Percentiles rank a stretch among this genome's conserved stretches.
These are phyloP conservation scores for Colletotrichum eremochloae DNA, from an alignment of 2,329 filamentous ascomycete species.

Conservation along the genomic window DNA sequence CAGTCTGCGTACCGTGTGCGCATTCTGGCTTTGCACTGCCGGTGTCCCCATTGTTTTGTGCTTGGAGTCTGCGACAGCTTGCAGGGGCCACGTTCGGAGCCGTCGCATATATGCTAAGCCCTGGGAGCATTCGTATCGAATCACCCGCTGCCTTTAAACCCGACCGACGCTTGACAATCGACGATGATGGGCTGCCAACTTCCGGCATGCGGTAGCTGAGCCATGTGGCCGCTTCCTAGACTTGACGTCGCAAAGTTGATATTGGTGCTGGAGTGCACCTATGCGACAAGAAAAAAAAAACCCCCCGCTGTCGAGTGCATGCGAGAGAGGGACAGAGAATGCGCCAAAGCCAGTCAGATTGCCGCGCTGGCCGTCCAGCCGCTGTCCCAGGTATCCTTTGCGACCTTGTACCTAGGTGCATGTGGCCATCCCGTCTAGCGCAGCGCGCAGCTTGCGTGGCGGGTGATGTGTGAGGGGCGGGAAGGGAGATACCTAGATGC, in stretches of 20 bases:
- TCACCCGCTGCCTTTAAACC: background rate
- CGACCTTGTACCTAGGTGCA: conserved; percentile 16
- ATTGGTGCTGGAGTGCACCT: conserved; percentile 13
- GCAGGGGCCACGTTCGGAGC: conserved; percentile 29
- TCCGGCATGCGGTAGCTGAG: conserved; percentile 20
- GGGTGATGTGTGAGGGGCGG: conserved; percentile 45
- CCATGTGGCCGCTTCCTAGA: conserved; percentile 23
- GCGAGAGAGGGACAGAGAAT: conserved; percentile 9
- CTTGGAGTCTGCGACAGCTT: conserved; percentile 38
- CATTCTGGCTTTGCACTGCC: conserved; percentile 38
- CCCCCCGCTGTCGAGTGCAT: conserved; percentile 4
- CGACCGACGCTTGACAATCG: conserved; percentile 11
- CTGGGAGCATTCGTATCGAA: conserved; percentile 27
- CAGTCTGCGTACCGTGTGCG: conserved; percentile 30
- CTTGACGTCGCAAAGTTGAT: conserved; percentile 16
- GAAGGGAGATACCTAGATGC: conserved; percentile 45
- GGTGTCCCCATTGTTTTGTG: conserved; percentile 33
- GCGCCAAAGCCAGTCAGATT: conserved; percentile 38
- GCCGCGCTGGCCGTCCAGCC: conserved; percentile 25
- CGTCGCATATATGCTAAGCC: conserved; percentile 36
- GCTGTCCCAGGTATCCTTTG: conserved; percentile 4
- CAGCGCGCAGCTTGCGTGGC: conserved; percentile 50
- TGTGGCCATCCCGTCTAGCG: conserved; percentile 18
- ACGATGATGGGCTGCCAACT: background rate
- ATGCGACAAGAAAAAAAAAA: background rate